Conservation (phyloP, 345 rosid species). For the Rhizophora apiculata region DNA sequence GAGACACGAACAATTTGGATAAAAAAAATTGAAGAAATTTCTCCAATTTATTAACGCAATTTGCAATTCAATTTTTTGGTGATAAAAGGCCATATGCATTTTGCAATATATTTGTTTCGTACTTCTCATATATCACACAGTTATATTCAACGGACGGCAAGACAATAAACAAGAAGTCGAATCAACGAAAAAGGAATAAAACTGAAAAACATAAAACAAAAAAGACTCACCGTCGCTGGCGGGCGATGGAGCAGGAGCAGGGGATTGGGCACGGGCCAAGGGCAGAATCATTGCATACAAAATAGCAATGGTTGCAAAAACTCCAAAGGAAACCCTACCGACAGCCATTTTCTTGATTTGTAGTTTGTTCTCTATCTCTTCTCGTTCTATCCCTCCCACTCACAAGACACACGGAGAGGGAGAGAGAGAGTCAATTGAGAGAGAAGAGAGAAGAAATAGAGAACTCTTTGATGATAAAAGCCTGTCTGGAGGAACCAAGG, state of each 20-base stretch:
- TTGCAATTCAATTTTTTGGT: no score
- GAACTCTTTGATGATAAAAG: neutral
- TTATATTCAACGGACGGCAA: no score
- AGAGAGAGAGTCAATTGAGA: slow-evolving; percentile 14
- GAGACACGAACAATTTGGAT: no score
- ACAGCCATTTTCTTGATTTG: neutral
- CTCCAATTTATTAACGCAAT: no score
- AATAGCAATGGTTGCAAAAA: neutral
- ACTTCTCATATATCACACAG: no score
- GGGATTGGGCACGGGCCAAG: slow-evolving; percentile 10
- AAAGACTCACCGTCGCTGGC: slow-evolving; percentile 17
- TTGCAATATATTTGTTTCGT: no score
- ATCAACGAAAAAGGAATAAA: neutral
- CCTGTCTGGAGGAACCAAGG: neutral
- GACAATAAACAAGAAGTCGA: neutral
- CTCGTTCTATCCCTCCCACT: neutral
- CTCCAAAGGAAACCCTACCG: neutral
- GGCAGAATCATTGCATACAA: slow-evolving; percentile 11
- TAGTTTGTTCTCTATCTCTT: neutral
- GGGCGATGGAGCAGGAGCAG: slow-evolving; percentile 23
- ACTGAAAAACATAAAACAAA: neutral
- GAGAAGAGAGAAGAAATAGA: slow-evolving; percentile 17
- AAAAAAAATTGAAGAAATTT: no score
- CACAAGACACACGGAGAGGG: slow-evolving; percentile 10
- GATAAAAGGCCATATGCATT: no score